Percentiles rank a stretch among this genome's conserved stretches.
Conservation (phyloP, 2,329 filamentous ascomycete species). For the Aphanoascus verrucosus region DNA sequence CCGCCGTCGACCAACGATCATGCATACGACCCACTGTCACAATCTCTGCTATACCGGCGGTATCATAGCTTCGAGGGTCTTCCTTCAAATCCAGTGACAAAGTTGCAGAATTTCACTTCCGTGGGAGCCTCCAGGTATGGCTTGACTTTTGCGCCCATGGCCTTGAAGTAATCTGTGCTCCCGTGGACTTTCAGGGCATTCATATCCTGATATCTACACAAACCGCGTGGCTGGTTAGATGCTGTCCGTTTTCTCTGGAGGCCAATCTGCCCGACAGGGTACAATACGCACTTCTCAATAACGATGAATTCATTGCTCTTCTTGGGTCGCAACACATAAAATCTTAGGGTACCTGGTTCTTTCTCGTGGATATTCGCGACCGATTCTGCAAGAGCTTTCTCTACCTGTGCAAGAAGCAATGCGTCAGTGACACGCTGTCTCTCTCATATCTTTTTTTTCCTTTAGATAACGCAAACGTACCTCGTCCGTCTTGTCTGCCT, state of each 20-base stretch:
- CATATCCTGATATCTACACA: conserved; percentile 13
- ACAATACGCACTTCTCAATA: conserved; percentile 24
- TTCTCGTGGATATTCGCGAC: conserved; percentile 24
- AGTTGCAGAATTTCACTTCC: conserved; percentile 10
- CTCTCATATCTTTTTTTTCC: background rate
- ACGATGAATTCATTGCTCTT: conserved; percentile 26
- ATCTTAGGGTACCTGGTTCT: conserved; percentile 25
- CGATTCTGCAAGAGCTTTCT: conserved; percentile 20
- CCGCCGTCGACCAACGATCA: no score
- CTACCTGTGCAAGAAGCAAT: conserved; percentile 17
- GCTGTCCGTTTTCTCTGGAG: background rate
- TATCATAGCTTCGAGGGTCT: conserved; percentile 13
- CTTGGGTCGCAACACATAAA: conserved; percentile 22
- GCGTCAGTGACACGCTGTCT: background rate
- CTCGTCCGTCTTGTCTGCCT: conserved; percentile 26
- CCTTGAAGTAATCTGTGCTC: conserved; percentile 13
- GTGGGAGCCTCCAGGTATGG: conserved; percentile 11
- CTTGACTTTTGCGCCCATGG: conserved; percentile 5
- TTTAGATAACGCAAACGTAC: conserved; percentile 15
- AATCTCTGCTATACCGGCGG: background rate
- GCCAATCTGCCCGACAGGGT: background rate
- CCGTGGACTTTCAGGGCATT: conserved; percentile 13
- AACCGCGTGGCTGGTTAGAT: background rate
- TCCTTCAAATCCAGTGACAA: conserved; percentile 14
- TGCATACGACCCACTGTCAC: background rate